phyloP scores from a whole-genome alignment of 208 protist species.

The Willaertia magna region DNA sequence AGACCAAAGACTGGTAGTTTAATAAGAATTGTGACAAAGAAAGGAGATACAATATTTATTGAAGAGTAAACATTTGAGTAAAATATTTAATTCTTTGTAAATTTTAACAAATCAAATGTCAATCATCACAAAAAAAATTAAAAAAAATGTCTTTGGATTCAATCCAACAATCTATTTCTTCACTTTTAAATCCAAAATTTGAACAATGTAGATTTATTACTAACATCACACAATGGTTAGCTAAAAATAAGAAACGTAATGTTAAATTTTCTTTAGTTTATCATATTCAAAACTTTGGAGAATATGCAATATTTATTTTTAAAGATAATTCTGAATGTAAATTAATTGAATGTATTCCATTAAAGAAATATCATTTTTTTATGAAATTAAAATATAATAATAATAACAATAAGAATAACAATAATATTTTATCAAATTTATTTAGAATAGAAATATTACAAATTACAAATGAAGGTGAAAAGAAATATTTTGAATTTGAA shows the following conservation, averaged over 20 bases:
- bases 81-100: no score
- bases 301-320: neutral
- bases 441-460: neutral
- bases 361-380: neutral
- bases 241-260: neutral
- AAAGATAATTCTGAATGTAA: neutral
- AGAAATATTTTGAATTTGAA: neutral
- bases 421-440: no score
- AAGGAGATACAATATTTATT: neutral
- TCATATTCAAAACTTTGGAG: neutral
- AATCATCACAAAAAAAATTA: no score
- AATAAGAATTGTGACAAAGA: constrained; percentile 6
- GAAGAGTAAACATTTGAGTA: no score
- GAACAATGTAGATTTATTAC: neutral
- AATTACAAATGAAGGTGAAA: neutral
- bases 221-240: neutral
- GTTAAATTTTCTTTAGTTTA: neutral
- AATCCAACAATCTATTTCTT: neutral
- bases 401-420: no score
- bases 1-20: constrained; percentile 5
- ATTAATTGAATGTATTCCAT: neutral
- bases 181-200: neutral
- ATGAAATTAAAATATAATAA: no score
- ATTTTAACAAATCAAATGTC: no score
- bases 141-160: no score